Base-by-base conservation (phyloP, 768 basidiomycete genomes). In the Hemileccinum rubropunctum region DNA sequence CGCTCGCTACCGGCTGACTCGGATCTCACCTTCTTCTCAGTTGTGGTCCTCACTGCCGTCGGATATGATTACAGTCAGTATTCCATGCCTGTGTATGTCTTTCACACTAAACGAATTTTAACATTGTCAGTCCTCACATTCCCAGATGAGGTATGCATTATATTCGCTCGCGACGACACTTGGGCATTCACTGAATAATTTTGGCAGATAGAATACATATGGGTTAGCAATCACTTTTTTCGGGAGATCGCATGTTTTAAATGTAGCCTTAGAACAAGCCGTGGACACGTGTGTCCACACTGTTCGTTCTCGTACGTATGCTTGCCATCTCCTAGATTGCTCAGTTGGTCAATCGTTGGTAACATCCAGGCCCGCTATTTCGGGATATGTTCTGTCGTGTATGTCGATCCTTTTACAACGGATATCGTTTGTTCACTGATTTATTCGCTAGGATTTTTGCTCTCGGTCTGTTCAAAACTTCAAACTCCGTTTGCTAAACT, bases 11-110 rank as follows among this genome's bases (percentile, higher is more conserved):
- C 28, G 7, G 28, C 8, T 30, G 28, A n/a, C n/a, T n/a, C n/a
- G n/a, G n/a, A 30, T 23, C 28, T 30, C 9, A 30, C 9, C 2
- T 30, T 30, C 11, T 12, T 30, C 11, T 8, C 28, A 54, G 55
- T 50, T 1, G 37, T 26, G 1, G 3, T 54, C 15, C 4, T 54
- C 6, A 23, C 33, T 21, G 45, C 47, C n/a, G 32, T 43, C 9
- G 52, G 42, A 28, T 54, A 57, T 10, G 56, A 54, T 47, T 57
- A 57, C 3, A 7, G 52, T 54, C 10, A 44, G 44, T 41, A 18
- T 37, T 9, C 21, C 5, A 14, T 20, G 4, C 23, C 23, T 23
- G 3, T 28, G 12, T 42, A n/a, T n/a, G 32, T 39, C 3, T 34
- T 5, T 11, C 2, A 6, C 8, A 2, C 12, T 2, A 30, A 3